Evolutionary conservation across 176 grass and related monocot species (phyloP).

Genomic region (Coix lacrymajobi): DNA sequence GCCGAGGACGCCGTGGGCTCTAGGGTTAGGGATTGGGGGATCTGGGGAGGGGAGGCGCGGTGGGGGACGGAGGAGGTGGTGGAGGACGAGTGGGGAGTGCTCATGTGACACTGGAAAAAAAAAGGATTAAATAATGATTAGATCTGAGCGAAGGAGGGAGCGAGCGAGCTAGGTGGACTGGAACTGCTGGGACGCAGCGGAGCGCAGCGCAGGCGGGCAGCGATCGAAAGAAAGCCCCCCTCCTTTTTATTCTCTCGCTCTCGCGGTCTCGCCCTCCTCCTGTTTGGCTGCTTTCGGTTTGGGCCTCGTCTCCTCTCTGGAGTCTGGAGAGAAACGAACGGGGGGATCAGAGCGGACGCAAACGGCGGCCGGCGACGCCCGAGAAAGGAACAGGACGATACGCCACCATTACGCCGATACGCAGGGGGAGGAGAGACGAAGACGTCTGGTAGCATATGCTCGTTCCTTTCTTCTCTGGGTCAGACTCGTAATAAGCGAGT

Average conservation of each 20-base stretch:
- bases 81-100: constrained; percentile 36
- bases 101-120: constrained; percentile 53
- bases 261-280: background rate
- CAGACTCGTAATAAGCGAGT: background rate
- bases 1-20: background rate
- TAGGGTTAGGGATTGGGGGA: constrained; percentile 53
- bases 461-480: constrained; percentile 16
- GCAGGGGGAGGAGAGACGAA: background rate
- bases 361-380: background rate
- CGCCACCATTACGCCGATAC: background rate
- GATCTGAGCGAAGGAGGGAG: constrained; percentile 37
- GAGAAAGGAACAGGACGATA: background rate
- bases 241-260: background rate
- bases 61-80: constrained; percentile 21
- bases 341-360: background rate
- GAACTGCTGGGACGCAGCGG: constrained; percentile 11
- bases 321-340: background rate
- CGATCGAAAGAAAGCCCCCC: background rate
- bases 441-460: background rate
- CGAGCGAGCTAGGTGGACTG: constrained; percentile 22
- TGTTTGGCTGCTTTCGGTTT: background rate
- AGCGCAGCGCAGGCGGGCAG: background rate
- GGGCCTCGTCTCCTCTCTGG: too few relatives aligned
- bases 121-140: constrained; percentile 91
- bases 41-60: constrained; percentile 33